phyloP scores from a whole-genome alignment of 352 stramenopile genomes.

The Phytophthora citrophthora region DNA sequence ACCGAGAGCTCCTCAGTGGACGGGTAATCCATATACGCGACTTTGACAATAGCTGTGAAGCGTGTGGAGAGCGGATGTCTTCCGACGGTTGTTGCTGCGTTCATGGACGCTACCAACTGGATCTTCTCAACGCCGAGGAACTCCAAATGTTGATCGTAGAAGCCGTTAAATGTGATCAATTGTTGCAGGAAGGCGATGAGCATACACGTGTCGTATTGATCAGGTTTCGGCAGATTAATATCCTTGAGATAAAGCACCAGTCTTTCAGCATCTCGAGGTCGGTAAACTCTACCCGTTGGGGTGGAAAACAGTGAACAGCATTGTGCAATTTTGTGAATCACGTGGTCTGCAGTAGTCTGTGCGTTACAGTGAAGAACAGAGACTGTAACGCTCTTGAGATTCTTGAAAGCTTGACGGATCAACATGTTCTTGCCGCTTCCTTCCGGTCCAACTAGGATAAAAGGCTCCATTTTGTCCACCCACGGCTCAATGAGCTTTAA shows the following conservation, averaged over 20 bases:
- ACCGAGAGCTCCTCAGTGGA: conserved; percentile 88
- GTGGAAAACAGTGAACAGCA: conserved; percentile 94
- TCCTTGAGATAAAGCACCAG: conserved; percentile 97
- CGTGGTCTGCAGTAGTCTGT: conserved; percentile 92
- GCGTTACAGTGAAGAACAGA: conserved; percentile 95
- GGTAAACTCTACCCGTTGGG: conserved; percentile 91
- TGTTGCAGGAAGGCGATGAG: conserved; percentile 97
- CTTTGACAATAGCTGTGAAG: conserved; percentile 94
- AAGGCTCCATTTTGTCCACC: conserved; percentile 93
- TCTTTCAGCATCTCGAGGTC: conserved; percentile 91
- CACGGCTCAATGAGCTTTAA: conserved; percentile 91
- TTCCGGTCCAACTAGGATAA: conserved; percentile 95
- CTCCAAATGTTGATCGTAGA: conserved; percentile 95
- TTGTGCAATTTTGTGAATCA: conserved; percentile 95
- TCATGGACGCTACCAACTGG: conserved; percentile 95
- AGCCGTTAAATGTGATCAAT: conserved; percentile 95
- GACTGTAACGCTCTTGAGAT: conserved; percentile 75
- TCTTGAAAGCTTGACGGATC: conserved; percentile 90
- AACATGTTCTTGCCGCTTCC: conserved; percentile 96
- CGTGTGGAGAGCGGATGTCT: conserved; percentile 92
- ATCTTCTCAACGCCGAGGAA: conserved; percentile 95
- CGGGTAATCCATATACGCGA: conserved; percentile 94
- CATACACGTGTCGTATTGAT: conserved; percentile 97
- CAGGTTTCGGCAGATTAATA: conserved; percentile 95
- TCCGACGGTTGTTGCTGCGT: conserved; percentile 92